phyloP scores from a whole-genome alignment of 805 yeast genomes.

The Monosporozyma servazzii region DNA sequence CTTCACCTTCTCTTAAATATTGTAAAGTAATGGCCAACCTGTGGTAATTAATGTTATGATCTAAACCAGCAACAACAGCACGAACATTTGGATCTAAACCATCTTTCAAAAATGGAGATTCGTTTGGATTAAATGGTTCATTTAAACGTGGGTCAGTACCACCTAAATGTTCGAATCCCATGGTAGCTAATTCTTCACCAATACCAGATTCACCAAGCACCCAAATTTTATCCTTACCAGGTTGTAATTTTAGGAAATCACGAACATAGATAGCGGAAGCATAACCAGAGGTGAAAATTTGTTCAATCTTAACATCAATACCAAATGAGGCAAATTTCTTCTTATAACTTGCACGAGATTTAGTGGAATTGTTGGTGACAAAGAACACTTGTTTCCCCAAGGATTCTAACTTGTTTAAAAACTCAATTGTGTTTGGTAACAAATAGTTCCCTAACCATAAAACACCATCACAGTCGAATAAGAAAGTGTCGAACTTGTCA shows the following conservation, averaged over 20 bases:
- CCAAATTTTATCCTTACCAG: conserved; percentile 67
- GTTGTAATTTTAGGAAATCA: conserved; percentile 64
- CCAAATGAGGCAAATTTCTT: conserved; percentile 60
- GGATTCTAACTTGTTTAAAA: conserved; percentile 47
- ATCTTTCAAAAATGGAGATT: conserved; percentile 36
- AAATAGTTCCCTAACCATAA: conserved; percentile 83
- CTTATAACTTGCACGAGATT: conserved; percentile 70
- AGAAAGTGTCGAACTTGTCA: conserved; percentile 66
- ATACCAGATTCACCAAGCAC: conserved; percentile 86
- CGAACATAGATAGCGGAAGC: conserved; percentile 83
- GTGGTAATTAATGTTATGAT: conserved; percentile 66
- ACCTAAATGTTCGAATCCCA: conserved; percentile 74
- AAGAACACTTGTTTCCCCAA: conserved; percentile 64
- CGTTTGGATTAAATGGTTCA: conserved; percentile 46
- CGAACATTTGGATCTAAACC: conserved; percentile 68
- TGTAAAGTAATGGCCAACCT: conserved; percentile 75
- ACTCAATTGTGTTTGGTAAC: conserved; percentile 71
- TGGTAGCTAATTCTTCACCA: conserved; percentile 61
- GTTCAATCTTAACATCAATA: conserved; percentile 39
- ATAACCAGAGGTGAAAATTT: conserved; percentile 85
- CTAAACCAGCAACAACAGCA: conserved; percentile 85
- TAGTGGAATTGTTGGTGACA: conserved; percentile 93
- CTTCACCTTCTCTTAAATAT: conserved; percentile 48
- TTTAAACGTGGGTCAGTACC: conserved; percentile 63
- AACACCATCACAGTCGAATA: conserved; percentile 97